These are phyloP conservation scores for Saksenaea vasiformis DNA, from an alignment of 371 early-diverging fungal species.

Conservation along the genomic window DNA sequence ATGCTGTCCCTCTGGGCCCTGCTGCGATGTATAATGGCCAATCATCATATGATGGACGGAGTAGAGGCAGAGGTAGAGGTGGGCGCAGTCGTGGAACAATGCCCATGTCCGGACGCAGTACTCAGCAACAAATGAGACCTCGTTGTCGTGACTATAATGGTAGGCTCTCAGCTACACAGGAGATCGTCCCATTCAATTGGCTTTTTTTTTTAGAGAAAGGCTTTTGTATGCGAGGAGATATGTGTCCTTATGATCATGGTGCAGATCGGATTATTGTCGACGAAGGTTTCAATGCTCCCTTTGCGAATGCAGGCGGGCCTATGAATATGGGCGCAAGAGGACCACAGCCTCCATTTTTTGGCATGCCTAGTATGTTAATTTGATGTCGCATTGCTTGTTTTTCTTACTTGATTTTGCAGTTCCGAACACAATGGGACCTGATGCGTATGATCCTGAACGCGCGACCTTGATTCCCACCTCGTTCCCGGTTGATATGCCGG, in stretches of 20 bases:
- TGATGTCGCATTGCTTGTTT: not conserved
- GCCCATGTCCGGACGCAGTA: not conserved
- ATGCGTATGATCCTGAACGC: constrained; percentile 56
- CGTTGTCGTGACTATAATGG: constrained; percentile 76
- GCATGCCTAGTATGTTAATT: constrained; percentile 12
- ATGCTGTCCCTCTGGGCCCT: constrained; percentile 18
- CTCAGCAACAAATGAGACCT: constrained; percentile 17
- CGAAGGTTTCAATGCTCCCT: constrained; percentile 37
- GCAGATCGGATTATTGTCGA: constrained; percentile 72
- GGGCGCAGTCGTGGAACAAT: constrained; percentile 18
- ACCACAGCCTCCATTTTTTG: constrained; percentile 24
- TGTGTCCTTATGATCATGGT: constrained; percentile 78
- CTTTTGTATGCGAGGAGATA: constrained; percentile 75
- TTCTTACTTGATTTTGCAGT: not conserved
- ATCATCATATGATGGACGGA: constrained; percentile 14
- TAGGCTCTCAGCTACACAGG: constrained; percentile 13
- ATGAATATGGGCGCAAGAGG: constrained; percentile 10
- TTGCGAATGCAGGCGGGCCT: constrained; percentile 12
- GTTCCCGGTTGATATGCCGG: constrained; percentile 8
- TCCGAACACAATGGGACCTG: constrained; percentile 12
- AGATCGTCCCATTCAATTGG: not conserved
- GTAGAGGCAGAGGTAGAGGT: constrained; percentile 30
- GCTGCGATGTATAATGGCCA: constrained; percentile 28
- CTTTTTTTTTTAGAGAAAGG: constrained; percentile 55
- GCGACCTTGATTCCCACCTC: constrained; percentile 26